Conservation (phyloP, 139 green algal species). For the Auxenochlorella protothecoides region DNA sequence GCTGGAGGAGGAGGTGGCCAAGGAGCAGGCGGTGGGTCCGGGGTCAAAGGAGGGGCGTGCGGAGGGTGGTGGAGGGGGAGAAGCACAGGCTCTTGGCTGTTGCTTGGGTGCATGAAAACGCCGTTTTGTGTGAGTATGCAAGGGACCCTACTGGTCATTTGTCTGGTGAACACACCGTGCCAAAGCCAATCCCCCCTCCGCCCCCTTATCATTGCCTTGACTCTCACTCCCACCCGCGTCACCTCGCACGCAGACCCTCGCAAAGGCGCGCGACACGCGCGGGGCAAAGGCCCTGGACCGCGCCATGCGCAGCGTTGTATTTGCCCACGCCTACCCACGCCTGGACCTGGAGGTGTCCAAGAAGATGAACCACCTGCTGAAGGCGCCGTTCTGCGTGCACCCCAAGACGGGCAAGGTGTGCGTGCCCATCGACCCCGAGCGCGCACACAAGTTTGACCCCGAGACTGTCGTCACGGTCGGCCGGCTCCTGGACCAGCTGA, state of each 20-base stretch:
- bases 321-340: slow-evolving; percentile 84
- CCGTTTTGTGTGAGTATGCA: no score
- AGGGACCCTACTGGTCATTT: no score
- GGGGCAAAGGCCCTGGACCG: slow-evolving; percentile 5
- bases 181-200: no score
- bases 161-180: no score
- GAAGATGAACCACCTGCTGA: slow-evolving; percentile 99
- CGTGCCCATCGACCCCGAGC: slow-evolving; percentile 79
- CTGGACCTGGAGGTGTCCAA: slow-evolving; percentile 98
- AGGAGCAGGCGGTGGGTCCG: slow-evolving; percentile 1
- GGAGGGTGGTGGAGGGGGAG: slow-evolving; percentile 1
- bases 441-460: slow-evolving; percentile 75
- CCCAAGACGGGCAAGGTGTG: slow-evolving; percentile 97
- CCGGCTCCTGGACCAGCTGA: slow-evolving; percentile 51
- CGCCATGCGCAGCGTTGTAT: slow-evolving; percentile 53
- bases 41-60: no score
- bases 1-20: slow-evolving; percentile 25
- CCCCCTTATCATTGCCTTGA: no score
- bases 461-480: slow-evolving; percentile 66
- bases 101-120: no score
- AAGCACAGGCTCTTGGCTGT: not conserved
- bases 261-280: slow-evolving; percentile 8
- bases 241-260: not conserved
- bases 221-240: no score
- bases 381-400: slow-evolving; percentile 98